These are phyloP conservation scores for Allomyces javanicus DNA, from an alignment of 192 early-diverging fungal species.

Conservation along the genomic window DNA sequence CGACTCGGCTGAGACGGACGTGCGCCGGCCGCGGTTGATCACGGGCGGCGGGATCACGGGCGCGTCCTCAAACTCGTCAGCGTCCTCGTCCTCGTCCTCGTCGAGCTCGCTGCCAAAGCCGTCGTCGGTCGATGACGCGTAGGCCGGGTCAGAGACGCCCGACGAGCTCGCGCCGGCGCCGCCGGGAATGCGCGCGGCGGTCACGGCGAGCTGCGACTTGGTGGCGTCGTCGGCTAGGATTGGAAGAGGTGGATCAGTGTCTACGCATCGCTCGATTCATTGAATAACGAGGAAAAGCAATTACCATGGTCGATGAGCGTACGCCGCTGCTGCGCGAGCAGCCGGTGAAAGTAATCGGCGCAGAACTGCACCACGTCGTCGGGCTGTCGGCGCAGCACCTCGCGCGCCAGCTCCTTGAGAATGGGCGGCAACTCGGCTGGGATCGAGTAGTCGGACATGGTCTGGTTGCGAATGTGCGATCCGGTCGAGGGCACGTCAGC, in stretches of 20 bases:
- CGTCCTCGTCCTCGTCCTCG: slow-evolving; percentile 37
- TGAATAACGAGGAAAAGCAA: neutral
- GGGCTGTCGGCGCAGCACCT: slow-evolving; percentile 54
- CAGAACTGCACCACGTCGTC: slow-evolving; percentile 84
- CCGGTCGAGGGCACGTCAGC: too few relatives aligned
- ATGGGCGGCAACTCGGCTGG: slow-evolving; percentile 39
- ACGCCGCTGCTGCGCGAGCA: slow-evolving; percentile 58
- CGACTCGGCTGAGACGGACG: slow-evolving; percentile 88
- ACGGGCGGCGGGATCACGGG: slow-evolving; percentile 37
- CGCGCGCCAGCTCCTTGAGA: slow-evolving; percentile 64
- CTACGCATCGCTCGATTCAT: neutral
- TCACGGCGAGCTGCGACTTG: neutral
- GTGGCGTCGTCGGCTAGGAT: slow-evolving; percentile 2
- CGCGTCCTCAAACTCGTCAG: slow-evolving; percentile 31
- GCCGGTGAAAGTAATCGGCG: slow-evolving; percentile 69
- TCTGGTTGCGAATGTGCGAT: neutral
- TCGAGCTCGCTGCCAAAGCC: slow-evolving; percentile 20
- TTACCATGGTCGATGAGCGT: slow-evolving; percentile 7
- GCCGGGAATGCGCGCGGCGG: neutral
- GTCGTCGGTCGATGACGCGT: slow-evolving; percentile 1
- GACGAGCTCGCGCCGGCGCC: slow-evolving; percentile 19
- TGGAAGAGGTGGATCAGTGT: neutral
- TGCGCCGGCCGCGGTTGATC: slow-evolving; percentile 74
- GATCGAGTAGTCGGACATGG: slow-evolving; percentile 2
- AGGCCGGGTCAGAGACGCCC: slow-evolving; percentile 9